Percentiles rank a stretch among this genome's conserved stretches.
Conservation (phyloP, 177 flowering plant species). For the Vitis hybrid region DNA sequence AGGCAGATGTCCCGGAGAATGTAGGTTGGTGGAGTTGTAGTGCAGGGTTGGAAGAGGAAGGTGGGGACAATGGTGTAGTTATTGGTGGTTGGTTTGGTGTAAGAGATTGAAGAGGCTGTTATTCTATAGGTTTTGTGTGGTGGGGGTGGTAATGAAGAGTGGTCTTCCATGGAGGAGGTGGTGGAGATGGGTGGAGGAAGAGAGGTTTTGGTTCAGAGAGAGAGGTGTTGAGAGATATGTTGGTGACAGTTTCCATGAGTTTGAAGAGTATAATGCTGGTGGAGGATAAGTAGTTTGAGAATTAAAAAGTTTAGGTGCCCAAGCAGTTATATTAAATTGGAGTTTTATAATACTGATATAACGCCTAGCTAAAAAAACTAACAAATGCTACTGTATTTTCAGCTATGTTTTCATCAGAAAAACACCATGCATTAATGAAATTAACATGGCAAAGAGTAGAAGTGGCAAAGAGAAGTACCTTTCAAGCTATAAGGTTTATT, state of each 20-base stretch:
- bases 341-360: no score
- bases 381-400: no score
- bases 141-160: constrained; percentile 25
- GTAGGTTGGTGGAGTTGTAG: constrained; percentile 42
- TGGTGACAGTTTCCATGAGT: constrained; percentile 13
- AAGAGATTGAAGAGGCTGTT: constrained; percentile 67
- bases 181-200: neutral
- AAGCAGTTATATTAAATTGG: no score
- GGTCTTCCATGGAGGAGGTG: constrained; percentile 32
- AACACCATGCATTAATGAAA: no score
- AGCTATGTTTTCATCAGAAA: no score
- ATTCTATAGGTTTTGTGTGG: constrained; percentile 47
- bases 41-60: constrained; percentile 48
- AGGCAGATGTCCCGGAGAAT: constrained; percentile 68
- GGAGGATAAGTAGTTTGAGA: constrained; percentile 7
- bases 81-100: constrained; percentile 49
- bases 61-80: constrained; percentile 8
- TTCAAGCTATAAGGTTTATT: no score
- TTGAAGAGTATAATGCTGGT: constrained; percentile 11
- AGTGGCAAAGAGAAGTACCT: no score
- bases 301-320: neutral
- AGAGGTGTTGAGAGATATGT: constrained; percentile 9
- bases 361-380: no score
- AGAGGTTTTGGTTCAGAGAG: constrained; percentile 10
- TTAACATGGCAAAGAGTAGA: no score